Percentiles rank a stretch among this genome's conserved stretches.
phyloP scores from a whole-genome alignment of 1,284 basidiomycete species.

The Mycena citricolor region DNA sequence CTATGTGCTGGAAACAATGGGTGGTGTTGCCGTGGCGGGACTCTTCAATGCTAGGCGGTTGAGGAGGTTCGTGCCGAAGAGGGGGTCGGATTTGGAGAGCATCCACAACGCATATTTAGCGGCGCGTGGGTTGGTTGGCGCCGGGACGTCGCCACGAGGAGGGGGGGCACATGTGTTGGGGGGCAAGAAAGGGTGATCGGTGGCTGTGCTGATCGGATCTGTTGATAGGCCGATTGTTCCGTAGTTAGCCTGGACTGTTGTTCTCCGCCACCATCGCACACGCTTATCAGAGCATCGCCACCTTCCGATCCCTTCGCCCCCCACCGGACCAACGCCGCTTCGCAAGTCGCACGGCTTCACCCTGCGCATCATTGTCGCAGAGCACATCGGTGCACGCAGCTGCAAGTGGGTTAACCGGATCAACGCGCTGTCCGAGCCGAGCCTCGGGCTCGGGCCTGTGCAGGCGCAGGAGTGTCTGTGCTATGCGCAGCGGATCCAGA shows the following conservation, averaged over 20 bases:
- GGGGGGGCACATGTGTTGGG: no score
- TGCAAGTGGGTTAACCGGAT: conserved; percentile 59
- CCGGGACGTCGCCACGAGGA: no score
- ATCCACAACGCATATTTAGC: no score
- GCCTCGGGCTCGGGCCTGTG: conserved; percentile 52
- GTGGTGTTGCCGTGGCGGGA: conserved; percentile 3
- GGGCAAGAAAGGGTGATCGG: no score
- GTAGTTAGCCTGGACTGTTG: no score
- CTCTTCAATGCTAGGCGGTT: conserved; percentile 7
- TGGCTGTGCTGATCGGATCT: no score
- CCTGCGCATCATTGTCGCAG: conserved; percentile 51
- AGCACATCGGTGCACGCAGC: conserved; percentile 59
- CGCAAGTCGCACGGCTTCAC: conserved; percentile 58
- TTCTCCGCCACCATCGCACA: no score
- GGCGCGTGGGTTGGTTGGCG: no score
- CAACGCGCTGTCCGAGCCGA: conserved; percentile 49
- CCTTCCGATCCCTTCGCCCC: no score
- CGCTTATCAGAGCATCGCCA: no score
- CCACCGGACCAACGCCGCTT: no score
- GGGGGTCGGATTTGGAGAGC: neutral
- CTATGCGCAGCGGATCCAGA: conserved; percentile 49
- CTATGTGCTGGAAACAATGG: conserved; percentile 10
- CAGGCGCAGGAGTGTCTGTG: conserved; percentile 56
- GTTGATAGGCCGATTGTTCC: no score
- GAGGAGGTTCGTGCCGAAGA: conserved; percentile 5